Evolutionary conservation across 1,139 yeast genomes (phyloP), one percentile per base, ranked within the genome.

Genomic region (Debaryomyces sp.): DNA sequence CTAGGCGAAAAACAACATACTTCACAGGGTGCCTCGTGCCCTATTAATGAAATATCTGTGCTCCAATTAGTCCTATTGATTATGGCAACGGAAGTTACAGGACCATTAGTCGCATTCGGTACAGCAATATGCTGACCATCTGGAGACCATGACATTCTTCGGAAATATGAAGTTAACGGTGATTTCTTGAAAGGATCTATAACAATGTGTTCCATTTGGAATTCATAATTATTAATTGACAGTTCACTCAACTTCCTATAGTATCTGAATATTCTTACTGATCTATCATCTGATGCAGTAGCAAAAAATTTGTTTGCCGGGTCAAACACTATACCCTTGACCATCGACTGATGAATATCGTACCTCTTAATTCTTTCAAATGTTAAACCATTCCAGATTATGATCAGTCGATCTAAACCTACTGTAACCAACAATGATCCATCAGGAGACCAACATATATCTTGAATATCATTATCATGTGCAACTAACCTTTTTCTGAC

Each of bases 231-330:
- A 34, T 80, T 77, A 13, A 74, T 83, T 0, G 48, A 41, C 49
- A 46, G 49, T 58, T 89, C 84, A 23, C 84, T 81, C 47, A 70
- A 55, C 52, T 75, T 75, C 51, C 87, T 84, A 59, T 90, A 90
- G 64, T 92, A 94, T 49, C 97, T 77, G 59, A 92, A 89, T 29
- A 94, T 82, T 50, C 96, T 77, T 42, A 94, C 87, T 0, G 97
- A 87, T 61, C 98, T 77, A 67, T 94, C 99, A 67, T 94, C 99
- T 1, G 97, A 88, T 17, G 96, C 94, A 0, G 99, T 94, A 8
- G 97, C 97, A 72, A 94, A 95, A 66, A 90, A 94, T 68, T 94
- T 94, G 63, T 91, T 92, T 1, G 99, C 99, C 0, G 98, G 99
- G 64, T 94, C 99, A 66, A 94, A 94, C 1, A 94, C 94, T 10